These are phyloP conservation scores for Rhododendron ovatum DNA, from an alignment of 148 eudicot species.

Conservation along the genomic window DNA sequence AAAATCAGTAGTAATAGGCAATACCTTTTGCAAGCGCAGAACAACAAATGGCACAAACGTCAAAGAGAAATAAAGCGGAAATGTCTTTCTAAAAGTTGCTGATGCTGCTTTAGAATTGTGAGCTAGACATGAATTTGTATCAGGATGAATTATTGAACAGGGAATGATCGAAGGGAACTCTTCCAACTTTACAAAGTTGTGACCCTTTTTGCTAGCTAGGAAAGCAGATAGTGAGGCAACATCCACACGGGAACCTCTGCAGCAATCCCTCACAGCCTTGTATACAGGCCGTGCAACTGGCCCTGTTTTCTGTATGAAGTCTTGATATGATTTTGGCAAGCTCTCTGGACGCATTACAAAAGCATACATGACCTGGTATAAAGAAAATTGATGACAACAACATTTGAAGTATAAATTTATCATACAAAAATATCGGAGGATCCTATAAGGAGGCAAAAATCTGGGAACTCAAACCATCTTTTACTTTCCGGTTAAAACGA, in stretches of 20 bases:
- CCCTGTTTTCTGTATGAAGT: slow-evolving; percentile 95
- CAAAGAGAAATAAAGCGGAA: slow-evolving; percentile 93
- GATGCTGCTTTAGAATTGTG: slow-evolving; percentile 68
- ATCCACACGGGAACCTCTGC: slow-evolving; percentile 81
- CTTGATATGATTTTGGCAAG: slow-evolving; percentile 94
- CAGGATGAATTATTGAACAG: slow-evolving; percentile 86
- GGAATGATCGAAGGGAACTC: slow-evolving; percentile 87
- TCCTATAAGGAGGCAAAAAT: neutral
- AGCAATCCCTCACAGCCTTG: slow-evolving; percentile 90
- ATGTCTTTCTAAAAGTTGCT: slow-evolving; percentile 87
- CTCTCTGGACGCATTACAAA: slow-evolving; percentile 98
- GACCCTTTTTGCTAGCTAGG: slow-evolving; percentile 48
- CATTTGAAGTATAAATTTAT: neutral
- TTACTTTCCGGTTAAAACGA: neutral
- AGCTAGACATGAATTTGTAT: slow-evolving; percentile 64
- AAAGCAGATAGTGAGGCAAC: slow-evolving; percentile 69
- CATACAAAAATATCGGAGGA: neutral
- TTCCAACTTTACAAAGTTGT: slow-evolving; percentile 42
- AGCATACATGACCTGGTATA: slow-evolving; percentile 86
- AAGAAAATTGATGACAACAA: neutral
- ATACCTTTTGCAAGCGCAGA: slow-evolving; percentile 88
- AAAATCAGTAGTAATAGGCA: slow-evolving; percentile 2
- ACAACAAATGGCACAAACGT: slow-evolving; percentile 94
- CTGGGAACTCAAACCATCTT: neutral
- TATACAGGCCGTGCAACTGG: slow-evolving; percentile 94